Conservation (phyloP, 805 yeast species). For the Saturnispora gosingensis region DNA sequence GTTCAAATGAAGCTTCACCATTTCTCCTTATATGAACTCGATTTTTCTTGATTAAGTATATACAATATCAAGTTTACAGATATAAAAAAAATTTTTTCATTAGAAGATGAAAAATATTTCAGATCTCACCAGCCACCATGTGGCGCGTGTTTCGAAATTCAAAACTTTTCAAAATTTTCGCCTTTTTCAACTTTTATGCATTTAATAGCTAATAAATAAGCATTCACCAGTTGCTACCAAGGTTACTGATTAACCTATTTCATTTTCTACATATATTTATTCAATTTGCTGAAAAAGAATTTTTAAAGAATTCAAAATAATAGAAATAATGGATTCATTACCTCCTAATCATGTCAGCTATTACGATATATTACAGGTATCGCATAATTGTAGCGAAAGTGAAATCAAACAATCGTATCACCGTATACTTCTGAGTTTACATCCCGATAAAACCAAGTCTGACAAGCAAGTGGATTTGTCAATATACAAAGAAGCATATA, state of each 20-base stretch:
- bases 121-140: neutral
- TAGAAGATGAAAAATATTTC: neutral
- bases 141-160: neutral
- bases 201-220: neutral
- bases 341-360: constrained; percentile 23
- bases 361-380: constrained; percentile 53
- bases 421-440: constrained; percentile 46
- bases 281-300: too few species aligned
- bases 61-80: neutral
- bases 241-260: too few species aligned
- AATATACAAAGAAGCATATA: constrained; percentile 55
- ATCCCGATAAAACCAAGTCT: constrained; percentile 61
- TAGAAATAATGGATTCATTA: neutral
- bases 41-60: neutral
- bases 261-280: too few species aligned
- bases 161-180: neutral
- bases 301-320: neutral
- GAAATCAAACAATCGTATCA: constrained; percentile 60
- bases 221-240: neutral
- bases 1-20: constrained; percentile 4
- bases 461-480: constrained; percentile 16
- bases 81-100: neutral
- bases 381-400: constrained; percentile 26
- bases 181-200: neutral
- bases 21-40: neutral